These are phyloP conservation scores for Blastobotrys parvus DNA, from an alignment of 805 yeast species.

Conservation along the genomic window DNA sequence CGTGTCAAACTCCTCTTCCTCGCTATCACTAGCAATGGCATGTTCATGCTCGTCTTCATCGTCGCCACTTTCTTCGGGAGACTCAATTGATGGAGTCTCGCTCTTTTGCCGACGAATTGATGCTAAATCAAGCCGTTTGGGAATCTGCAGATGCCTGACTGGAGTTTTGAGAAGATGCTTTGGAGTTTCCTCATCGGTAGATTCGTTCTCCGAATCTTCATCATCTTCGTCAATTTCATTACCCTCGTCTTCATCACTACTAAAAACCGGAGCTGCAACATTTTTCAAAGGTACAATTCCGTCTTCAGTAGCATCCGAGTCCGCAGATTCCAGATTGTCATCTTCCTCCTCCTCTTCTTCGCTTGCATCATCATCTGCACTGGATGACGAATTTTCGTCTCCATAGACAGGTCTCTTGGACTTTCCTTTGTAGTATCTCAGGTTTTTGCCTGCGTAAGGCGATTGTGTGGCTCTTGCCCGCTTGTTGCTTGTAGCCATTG, in stretches of 20 bases:
- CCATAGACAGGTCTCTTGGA: not conserved
- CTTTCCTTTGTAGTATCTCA: conserved; percentile 7
- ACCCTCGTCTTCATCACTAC: conserved; percentile 33
- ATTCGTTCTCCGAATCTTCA: conserved; percentile 11
- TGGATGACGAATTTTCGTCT: conserved; percentile 4
- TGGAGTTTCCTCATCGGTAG: conserved; percentile 3
- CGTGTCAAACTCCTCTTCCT: conserved; percentile 33
- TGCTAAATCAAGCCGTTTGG: conserved; percentile 16
- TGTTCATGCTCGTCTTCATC: not conserved
- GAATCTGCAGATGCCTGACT: conserved; percentile 7
- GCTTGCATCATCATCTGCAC: conserved; percentile 5
- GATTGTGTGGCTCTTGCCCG: not conserved
- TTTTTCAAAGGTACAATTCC: conserved; percentile 16
- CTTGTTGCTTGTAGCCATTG: not conserved
- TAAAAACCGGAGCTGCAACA: conserved; percentile 31
- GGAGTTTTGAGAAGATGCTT: conserved; percentile 4
- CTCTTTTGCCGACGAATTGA: conserved; percentile 3
- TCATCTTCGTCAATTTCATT: conserved; percentile 32
- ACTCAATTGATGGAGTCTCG: not conserved
- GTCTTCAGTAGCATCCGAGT: not conserved
- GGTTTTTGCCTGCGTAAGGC: conserved; percentile 9
- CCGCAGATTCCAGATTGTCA: conserved; percentile 1
- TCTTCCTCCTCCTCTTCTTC: conserved; percentile 2
- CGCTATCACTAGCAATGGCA: conserved; percentile 28
- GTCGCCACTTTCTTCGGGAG: conserved; percentile 26